A percentile compares a stretch with the other conserved stretches of the same genome.
These are phyloP conservation scores for Thermothelomyces thermophilus DNA, from an alignment of 2,329 filamentous ascomycete genomes.

Conservation along the genomic window DNA sequence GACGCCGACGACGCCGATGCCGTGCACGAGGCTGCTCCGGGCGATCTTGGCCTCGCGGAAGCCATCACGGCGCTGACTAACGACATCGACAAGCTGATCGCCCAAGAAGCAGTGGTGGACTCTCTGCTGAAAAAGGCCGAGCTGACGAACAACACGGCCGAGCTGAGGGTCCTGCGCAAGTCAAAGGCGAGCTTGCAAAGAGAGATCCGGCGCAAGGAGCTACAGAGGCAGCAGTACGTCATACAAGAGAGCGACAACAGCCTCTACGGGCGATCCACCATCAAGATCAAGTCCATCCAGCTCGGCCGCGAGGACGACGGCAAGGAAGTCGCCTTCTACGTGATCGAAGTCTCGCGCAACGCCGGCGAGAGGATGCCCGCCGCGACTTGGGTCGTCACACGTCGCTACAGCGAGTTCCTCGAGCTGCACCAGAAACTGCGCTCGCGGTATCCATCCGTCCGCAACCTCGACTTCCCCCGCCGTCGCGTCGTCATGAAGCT, in stretches of 20 bases:
- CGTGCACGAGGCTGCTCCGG: constrained; percentile 89
- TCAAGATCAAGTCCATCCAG: constrained; percentile 88
- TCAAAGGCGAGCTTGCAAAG: constrained; percentile 88
- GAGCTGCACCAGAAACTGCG: constrained; percentile 88
- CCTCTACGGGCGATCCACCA: constrained; percentile 81
- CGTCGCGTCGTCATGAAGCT: constrained; percentile 93
- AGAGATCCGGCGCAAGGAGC: constrained; percentile 87
- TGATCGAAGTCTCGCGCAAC: constrained; percentile 83
- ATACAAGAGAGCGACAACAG: constrained; percentile 98
- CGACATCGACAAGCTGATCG: constrained; percentile 81
- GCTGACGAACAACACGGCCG: constrained; percentile 91
- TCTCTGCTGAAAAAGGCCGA: constrained; percentile 91
- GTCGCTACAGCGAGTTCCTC: constrained; percentile 94
- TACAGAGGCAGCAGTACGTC: constrained; percentile 94
- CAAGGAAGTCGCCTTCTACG: constrained; percentile 87
- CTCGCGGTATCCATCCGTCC: constrained; percentile 76
- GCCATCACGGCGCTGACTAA: constrained; percentile 82
- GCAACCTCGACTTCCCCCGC: constrained; percentile 84
- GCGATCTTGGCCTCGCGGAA: constrained; percentile 87
- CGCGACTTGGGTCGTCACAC: constrained; percentile 88
- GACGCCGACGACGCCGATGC: constrained; percentile 65
- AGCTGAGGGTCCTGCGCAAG: constrained; percentile 85
- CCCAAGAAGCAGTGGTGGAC: constrained; percentile 87
- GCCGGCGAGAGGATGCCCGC: constrained; percentile 94
- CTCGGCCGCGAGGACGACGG: constrained; percentile 89